Conservation (phyloP, 2,329 filamentous ascomycete species). For the Arthrocladium fulminans region DNA sequence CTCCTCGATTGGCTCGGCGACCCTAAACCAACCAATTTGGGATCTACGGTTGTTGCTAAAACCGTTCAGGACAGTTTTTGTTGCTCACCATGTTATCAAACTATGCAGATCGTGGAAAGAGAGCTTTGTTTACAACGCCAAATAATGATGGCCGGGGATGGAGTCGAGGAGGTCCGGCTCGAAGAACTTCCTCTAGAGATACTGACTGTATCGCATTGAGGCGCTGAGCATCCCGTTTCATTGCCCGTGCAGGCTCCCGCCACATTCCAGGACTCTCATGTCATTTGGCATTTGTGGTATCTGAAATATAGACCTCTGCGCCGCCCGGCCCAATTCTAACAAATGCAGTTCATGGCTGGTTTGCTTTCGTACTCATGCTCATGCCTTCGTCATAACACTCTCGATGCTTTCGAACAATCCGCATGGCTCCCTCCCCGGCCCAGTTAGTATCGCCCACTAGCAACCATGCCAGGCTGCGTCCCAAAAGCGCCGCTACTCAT, state of each 20-base stretch:
- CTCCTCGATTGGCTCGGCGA: slow-evolving; percentile 1
- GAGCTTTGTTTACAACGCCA: too few relatives aligned
- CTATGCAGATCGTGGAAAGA: too few relatives aligned
- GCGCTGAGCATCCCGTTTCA: background rate
- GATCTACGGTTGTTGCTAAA: too few relatives aligned
- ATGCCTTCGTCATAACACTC: background rate
- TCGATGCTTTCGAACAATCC: background rate
- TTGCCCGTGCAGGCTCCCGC: background rate
- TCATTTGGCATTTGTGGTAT: too few relatives aligned
- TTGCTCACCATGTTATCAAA: too few relatives aligned
- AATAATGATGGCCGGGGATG: too few relatives aligned
- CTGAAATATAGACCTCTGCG: background rate
- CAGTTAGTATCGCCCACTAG: slow-evolving; percentile 4
- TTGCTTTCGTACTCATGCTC: background rate
- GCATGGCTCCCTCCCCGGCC: background rate
- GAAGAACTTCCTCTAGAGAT: too few relatives aligned
- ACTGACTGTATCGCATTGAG: background rate
- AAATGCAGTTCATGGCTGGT: background rate
- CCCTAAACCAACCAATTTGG: background rate
- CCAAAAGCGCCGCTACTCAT: slow-evolving; percentile 16
- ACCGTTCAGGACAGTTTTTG: background rate
- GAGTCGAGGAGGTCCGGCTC: too few relatives aligned
- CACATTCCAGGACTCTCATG: background rate
- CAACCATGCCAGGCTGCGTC: slow-evolving; percentile 19
- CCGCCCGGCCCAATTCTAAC: background rate